Evolutionary conservation across 23 red algal genomes (phyloP).

Genomic region (Gracilaria domingensis): DNA sequence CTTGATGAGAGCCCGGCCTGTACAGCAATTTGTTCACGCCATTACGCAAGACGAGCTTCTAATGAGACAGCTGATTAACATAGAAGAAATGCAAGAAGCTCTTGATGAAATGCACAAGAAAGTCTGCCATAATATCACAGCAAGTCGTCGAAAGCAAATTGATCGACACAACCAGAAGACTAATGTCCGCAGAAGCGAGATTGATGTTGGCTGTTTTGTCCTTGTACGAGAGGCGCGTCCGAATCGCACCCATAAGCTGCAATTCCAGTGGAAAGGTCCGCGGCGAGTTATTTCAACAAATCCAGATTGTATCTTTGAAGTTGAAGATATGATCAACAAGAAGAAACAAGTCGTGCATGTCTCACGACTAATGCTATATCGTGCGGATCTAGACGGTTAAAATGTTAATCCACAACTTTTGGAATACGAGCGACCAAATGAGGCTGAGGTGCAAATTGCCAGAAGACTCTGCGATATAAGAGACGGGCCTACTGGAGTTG

Average conservation of each 20-base stretch:
- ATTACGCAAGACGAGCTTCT: neutral
- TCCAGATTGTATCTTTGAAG: constrained; percentile 8
- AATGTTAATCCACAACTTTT: neutral
- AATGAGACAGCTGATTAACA: neutral
- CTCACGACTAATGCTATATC: neutral
- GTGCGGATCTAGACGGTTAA: neutral
- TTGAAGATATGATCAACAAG: neutral
- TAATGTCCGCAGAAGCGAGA: neutral
- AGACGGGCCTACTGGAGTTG: neutral
- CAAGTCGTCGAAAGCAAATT: neutral
- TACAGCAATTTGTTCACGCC: neutral
- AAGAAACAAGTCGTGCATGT: constrained; percentile 15
- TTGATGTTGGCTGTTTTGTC: constrained; percentile 14
- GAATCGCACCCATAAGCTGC: neutral
- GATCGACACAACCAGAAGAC: constrained; percentile 25
- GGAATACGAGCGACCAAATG: neutral
- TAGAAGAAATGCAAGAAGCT: neutral
- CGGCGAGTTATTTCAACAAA: neutral
- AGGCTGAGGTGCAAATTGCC: neutral
- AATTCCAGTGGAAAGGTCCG: neutral
- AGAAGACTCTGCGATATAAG: neutral
- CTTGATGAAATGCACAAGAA: constrained; percentile 21
- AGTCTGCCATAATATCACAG: neutral
- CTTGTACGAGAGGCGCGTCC: neutral
- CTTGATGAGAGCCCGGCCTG: neutral